Percentiles rank a stretch among this genome's conserved stretches.
Conservation (phyloP, 169 alveolate genomes). For the Toxoplasma gondii region DNA sequence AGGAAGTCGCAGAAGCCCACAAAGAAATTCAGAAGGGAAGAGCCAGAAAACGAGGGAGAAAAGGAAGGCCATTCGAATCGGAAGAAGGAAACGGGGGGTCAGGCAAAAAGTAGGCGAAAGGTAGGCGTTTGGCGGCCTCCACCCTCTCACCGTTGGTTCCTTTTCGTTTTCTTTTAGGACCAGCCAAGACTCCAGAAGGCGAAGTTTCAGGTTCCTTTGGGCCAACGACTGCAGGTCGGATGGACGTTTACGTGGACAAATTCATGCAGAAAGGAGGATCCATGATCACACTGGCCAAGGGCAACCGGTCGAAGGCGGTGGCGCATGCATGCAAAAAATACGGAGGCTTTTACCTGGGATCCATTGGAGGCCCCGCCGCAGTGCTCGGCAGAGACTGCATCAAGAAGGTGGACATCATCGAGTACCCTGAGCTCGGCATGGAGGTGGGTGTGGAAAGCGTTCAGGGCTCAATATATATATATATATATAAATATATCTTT, state of each 20-base stretch:
- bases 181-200: slow-evolving; percentile 89
- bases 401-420: slow-evolving; percentile 80
- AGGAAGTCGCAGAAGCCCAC: not conserved
- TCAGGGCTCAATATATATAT: not conserved
- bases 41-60: too few relatives aligned
- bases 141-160: too few relatives aligned
- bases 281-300: slow-evolving; percentile 85
- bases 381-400: slow-evolving; percentile 84
- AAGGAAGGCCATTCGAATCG: too few relatives aligned
- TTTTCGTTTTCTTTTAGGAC: slow-evolving; percentile 68
- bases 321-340: slow-evolving; percentile 84
- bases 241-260: slow-evolving; percentile 85
- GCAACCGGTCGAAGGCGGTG: slow-evolving; percentile 81
- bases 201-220: slow-evolving; percentile 89
- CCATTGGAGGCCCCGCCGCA: slow-evolving; percentile 92
- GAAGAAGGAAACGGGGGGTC: too few relatives aligned
- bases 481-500: too few relatives aligned
- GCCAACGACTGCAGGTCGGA: slow-evolving; percentile 92
- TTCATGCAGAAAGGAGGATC: slow-evolving; percentile 84
- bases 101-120: too few relatives aligned
- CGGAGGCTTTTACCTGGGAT: slow-evolving; percentile 87
- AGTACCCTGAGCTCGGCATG: slow-evolving; percentile 80
- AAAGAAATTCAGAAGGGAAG: not conserved
- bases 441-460: slow-evolving; percentile 50
- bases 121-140: too few relatives aligned